A percentile compares a stretch with the other conserved stretches of the same genome.
phyloP scores from a whole-genome alignment of 306 rosid species.

The Prunus mume region DNA sequence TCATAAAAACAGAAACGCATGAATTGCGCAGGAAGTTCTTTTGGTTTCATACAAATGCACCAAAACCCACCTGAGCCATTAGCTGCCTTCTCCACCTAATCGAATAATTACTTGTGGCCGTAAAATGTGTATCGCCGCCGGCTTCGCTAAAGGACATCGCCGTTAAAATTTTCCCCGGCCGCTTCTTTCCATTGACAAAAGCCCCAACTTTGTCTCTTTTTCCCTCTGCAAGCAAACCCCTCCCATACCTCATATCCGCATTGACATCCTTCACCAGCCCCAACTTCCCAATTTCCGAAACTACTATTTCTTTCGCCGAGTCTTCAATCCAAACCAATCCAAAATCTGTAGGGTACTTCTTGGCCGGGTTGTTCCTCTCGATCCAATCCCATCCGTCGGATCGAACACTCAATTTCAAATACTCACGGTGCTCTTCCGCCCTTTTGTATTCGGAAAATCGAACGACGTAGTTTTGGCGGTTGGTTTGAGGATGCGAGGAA shows the following conservation, averaged over 20 bases:
- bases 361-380: conserved; percentile 74
- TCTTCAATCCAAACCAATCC: conserved; percentile 72
- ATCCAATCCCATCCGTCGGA: conserved; percentile 82
- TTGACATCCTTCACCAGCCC: conserved; percentile 73
- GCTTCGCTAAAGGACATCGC: conserved; percentile 75
- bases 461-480: conserved; percentile 58
- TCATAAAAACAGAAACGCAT: too few relatives aligned
- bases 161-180: conserved; percentile 89
- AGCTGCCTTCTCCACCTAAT: conserved; percentile 59
- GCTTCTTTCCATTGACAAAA: conserved; percentile 69
- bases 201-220: conserved; percentile 42
- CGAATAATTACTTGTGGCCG: conserved; percentile 35
- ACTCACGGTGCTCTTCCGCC: conserved; percentile 54
- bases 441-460: conserved; percentile 60
- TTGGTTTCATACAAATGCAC: neutral
- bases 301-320: conserved; percentile 31
- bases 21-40: too few relatives aligned
- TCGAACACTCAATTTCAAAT: conserved; percentile 49
- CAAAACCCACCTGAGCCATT: conserved; percentile 52
- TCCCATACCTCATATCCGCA: conserved; percentile 58
- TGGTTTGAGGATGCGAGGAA: conserved; percentile 20
- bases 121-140: conserved; percentile 23
- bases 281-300: conserved; percentile 48
- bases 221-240: conserved; percentile 50
- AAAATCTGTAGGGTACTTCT: conserved; percentile 77